A percentile compares a stretch with the other conserved stretches of the same genome.
Evolutionary conservation across 106 monocot species (phyloP).

Genomic region (Gastrodia elata): DNA sequence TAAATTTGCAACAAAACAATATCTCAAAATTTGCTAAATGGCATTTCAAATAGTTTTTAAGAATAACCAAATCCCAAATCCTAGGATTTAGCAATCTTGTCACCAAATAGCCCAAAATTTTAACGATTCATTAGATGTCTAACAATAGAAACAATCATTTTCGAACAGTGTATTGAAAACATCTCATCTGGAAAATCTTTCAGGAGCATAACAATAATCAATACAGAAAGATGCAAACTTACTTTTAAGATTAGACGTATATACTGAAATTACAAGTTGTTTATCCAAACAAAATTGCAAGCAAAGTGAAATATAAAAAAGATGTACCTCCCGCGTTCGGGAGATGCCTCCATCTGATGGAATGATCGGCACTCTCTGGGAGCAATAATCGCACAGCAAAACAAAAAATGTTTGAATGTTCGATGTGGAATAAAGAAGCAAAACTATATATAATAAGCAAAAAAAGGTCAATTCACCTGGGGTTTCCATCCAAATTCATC

Average conservation of each 20-base stretch:
- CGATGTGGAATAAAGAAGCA: not conserved
- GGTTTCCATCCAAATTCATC: conserved; percentile 99
- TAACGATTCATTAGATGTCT: not conserved
- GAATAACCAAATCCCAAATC: too few species aligned
- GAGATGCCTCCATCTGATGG: conserved; percentile 9
- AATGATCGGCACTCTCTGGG: conserved; percentile 2
- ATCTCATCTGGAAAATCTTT: conserved; percentile 1
- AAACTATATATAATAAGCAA: too few species aligned
- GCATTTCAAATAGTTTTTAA: too few species aligned
- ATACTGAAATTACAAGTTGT: not conserved
- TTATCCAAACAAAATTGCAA: not conserved
- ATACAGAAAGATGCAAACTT: not conserved
- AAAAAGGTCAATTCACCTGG: conserved; percentile 35
- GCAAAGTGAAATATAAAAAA: not conserved
- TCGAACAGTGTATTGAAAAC: not conserved
- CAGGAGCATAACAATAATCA: not conserved
- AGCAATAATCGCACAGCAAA: not conserved
- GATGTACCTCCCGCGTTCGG: conserved; percentile 5
- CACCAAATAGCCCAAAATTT: too few species aligned
- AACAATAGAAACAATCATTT: not conserved
- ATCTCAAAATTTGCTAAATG: too few species aligned
- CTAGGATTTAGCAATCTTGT: too few species aligned
- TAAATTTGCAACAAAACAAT: too few species aligned
- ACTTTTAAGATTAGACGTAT: not conserved
- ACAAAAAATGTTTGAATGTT: not conserved